Evolutionary conservation across 2,329 filamentous ascomycete species (phyloP), one percentile per base, ranked within the genome.

Genomic region (Talaromyces piceae): DNA sequence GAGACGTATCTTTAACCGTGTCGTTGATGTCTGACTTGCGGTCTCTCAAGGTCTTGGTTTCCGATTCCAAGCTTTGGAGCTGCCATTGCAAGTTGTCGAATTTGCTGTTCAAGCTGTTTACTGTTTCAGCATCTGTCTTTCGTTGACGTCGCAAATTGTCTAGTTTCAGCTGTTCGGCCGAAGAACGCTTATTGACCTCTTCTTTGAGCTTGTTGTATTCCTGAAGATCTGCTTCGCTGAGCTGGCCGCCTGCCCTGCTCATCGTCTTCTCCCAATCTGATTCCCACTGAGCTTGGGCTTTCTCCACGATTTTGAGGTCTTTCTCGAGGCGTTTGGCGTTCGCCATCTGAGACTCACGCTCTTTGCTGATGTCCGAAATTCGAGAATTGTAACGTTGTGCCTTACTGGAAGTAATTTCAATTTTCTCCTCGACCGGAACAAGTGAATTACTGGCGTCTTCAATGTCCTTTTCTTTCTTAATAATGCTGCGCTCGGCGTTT

Each of bases 381-480:
- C 87, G 82, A 33, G 77, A 78, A 54, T 83, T 79, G 52, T 87
- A 80, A 54, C 78, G 81, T 47, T 84, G 81, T 31, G 89, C 77
- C 56, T 91, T 86, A 56, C 81, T 79, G 12, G 77, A 82, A 5
- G 86, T 87, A 56, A 95, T 84, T 46, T 83, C 79, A 33, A 98
- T 86, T 72, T 97, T 97, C 67, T 96, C 90, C 47, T 95, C 85
- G 54, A 97, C 83, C 0, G 93, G 93, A 6, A 97, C 83, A 4
- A 98, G 78, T 30, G 82, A 83, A 63, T 90, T 94, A 60, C 91
- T 84, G 58, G 87, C 85, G 53, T 93, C 87, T 61, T 96, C 89
- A 20, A 96, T 86, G 41, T 87, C 85, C 63, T 86, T 89, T 66
- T 95, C 88, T 67, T 93, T 94, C 50, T 77, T 76, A 66, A 88